Evolutionary conservation across 352 stramenopile genomes (phyloP).

Genomic region (Phytophthora niederhauseri): DNA sequence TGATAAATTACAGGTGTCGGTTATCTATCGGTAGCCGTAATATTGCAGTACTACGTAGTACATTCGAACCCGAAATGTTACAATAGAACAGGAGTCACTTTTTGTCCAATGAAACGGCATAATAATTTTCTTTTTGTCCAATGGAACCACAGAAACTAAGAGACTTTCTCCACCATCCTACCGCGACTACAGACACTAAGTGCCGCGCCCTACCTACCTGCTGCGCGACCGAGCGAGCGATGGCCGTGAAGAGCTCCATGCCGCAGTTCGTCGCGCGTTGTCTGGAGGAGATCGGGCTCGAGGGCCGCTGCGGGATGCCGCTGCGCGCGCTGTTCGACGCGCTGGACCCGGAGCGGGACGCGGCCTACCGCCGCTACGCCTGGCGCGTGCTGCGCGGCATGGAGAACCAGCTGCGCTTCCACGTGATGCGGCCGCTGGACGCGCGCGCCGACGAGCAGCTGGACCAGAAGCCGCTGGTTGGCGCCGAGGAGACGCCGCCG

Average conservation of each 20-base stretch:
- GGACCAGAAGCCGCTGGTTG: slow-evolving; percentile 19
- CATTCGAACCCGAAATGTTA: too few relatives aligned
- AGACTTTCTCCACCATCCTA: too few relatives aligned
- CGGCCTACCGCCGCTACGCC: slow-evolving; percentile 58
- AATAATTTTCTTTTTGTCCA: too few relatives aligned
- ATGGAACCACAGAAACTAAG: too few relatives aligned
- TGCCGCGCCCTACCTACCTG: neutral
- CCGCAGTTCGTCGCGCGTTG: slow-evolving; percentile 75
- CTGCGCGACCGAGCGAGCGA: slow-evolving; percentile 8
- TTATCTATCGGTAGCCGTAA: too few relatives aligned
- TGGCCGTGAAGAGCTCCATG: slow-evolving; percentile 43
- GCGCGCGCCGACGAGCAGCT: neutral
- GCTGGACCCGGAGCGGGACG: slow-evolving; percentile 59
- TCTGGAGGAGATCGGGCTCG: slow-evolving; percentile 81
- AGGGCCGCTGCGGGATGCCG: slow-evolving; percentile 73
- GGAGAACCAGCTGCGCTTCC: slow-evolving; percentile 59
- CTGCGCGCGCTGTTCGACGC: slow-evolving; percentile 66
- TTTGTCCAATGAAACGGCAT: too few relatives aligned
- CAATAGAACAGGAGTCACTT: too few relatives aligned
- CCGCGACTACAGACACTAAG: neutral
- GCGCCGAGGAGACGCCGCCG: neutral
- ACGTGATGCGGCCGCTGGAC: slow-evolving; percentile 56
- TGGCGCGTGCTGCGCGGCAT: slow-evolving; percentile 72
- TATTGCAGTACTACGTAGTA: too few relatives aligned
- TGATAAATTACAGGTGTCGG: too few relatives aligned